Evolutionary conservation across 2,329 filamentous ascomycete species (phyloP).

Genomic region (Lasiodiplodia sp.): DNA sequence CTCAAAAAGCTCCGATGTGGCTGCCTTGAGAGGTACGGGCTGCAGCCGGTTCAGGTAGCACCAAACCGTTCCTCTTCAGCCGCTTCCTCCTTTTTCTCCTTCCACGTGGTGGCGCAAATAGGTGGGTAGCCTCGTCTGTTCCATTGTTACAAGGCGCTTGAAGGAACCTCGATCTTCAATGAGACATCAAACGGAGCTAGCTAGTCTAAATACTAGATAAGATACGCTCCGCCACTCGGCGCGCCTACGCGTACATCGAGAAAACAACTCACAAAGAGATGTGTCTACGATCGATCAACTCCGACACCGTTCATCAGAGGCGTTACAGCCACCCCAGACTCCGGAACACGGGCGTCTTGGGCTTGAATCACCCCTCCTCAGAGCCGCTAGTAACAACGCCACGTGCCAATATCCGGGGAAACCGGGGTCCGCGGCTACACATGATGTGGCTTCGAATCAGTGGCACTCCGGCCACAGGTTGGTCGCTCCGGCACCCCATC

Average conservation of each 20-base stretch:
- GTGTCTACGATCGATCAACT: too few species aligned
- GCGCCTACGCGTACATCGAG: neutral
- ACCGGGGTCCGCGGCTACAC: too few species aligned
- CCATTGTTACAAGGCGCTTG: neutral
- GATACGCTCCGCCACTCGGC: neutral
- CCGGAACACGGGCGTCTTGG: too few species aligned
- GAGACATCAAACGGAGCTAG: neutral
- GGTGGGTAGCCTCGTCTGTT: neutral
- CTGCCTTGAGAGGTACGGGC: neutral
- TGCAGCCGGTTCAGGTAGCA: neutral
- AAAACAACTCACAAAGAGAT: neutral
- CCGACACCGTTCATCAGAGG: neutral
- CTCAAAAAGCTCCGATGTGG: neutral
- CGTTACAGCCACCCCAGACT: too few species aligned
- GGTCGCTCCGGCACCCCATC: too few species aligned
- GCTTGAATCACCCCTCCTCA: too few species aligned
- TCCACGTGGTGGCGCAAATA: neutral
- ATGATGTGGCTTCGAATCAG: too few species aligned
- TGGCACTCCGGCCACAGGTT: too few species aligned
- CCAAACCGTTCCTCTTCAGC: neutral
- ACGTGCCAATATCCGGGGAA: too few species aligned
- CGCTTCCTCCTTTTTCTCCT: neutral
- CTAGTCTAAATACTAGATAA: neutral
- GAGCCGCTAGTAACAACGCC: too few species aligned
- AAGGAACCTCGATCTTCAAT: neutral